A percentile compares a stretch with the other conserved stretches of the same genome.
Evolutionary conservation across 495 filamentous ascomycete species (phyloP).

Genomic region (Bathelium albidoporum): DNA sequence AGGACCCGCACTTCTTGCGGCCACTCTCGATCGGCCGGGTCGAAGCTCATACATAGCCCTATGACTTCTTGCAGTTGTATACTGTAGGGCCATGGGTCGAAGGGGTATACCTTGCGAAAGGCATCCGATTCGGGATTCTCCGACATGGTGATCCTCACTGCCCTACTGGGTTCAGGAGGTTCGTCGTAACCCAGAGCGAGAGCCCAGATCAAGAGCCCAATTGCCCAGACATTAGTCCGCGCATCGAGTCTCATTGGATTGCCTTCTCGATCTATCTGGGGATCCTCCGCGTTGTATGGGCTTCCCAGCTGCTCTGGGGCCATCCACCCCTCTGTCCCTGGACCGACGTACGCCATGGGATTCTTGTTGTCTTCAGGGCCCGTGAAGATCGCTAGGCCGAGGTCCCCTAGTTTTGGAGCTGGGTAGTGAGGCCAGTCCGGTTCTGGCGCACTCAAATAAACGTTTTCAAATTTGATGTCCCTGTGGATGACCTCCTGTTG

Average conservation of each 20-base stretch:
- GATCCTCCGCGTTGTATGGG: background rate
- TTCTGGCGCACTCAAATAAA: conserved; percentile 3
- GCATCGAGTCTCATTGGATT: background rate
- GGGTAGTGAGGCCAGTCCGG: background rate
- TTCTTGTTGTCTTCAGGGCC: conserved; percentile 2
- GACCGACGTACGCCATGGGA: background rate
- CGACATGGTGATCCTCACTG: background rate
- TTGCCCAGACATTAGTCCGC: conserved; percentile 8
- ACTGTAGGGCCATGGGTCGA: background rate
- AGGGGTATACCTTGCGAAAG: background rate
- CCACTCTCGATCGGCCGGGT: background rate
- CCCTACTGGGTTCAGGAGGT: background rate
- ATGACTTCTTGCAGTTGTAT: background rate
- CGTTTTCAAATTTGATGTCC: conserved; percentile 8
- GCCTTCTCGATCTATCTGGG: background rate
- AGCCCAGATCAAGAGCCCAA: conserved; percentile 5
- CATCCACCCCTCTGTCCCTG: background rate
- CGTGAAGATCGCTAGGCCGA: conserved; percentile 9
- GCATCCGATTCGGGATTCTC: background rate
- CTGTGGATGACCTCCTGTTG: conserved; percentile 2
- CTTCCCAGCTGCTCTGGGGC: conserved; percentile 5
- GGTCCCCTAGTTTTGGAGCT: conserved; percentile 7
- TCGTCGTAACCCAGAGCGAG: background rate
- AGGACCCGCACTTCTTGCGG: background rate
- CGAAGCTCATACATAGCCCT: background rate